Conservation (phyloP, 495 filamentous ascomycete species). For the Xylaria nigripes region DNA sequence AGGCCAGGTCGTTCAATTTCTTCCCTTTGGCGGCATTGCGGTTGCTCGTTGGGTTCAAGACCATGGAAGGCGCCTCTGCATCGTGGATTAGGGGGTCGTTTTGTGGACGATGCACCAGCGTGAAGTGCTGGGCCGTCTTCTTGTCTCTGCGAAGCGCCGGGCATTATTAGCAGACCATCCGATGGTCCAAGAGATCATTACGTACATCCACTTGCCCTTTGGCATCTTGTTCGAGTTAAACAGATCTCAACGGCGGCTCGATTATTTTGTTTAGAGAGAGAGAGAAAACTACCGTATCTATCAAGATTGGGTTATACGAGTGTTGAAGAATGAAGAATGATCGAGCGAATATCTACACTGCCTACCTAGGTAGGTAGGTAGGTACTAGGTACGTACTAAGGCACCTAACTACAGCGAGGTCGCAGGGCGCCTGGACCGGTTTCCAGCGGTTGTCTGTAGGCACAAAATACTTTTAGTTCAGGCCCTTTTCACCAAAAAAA, state of each 20-base stretch:
- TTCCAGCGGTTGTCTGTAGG: too few species aligned
- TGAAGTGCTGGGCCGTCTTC: constrained; percentile 84
- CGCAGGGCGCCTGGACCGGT: too few species aligned
- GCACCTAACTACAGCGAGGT: too few species aligned
- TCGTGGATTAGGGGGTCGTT: constrained; percentile 95
- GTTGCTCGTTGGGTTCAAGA: constrained; percentile 53
- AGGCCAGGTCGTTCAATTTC: constrained; percentile 62
- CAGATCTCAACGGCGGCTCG: background rate
- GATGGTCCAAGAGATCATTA: constrained; percentile 10
- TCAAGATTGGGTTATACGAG: background rate
- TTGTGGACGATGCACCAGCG: constrained; percentile 90
- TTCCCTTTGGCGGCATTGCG: constrained; percentile 49
- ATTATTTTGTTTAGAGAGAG: background rate
- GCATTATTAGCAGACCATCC: constrained; percentile 4
- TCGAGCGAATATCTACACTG: too few species aligned
- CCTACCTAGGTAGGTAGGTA: too few species aligned
- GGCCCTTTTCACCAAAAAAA: constrained; percentile 18
- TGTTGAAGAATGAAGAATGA: too few species aligned
- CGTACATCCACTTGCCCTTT: constrained; percentile 84
- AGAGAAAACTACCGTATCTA: background rate
- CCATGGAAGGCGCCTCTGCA: constrained; percentile 67
- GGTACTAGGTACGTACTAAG: too few species aligned
- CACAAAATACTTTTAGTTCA: too few species aligned
- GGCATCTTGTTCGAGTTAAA: constrained; percentile 51
- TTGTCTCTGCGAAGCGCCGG: constrained; percentile 59